Evolutionary conservation across 805 yeast genomes (phyloP), one percentile per base, ranked within the genome.

Genomic region (Sungouiozyma intestinalis): DNA sequence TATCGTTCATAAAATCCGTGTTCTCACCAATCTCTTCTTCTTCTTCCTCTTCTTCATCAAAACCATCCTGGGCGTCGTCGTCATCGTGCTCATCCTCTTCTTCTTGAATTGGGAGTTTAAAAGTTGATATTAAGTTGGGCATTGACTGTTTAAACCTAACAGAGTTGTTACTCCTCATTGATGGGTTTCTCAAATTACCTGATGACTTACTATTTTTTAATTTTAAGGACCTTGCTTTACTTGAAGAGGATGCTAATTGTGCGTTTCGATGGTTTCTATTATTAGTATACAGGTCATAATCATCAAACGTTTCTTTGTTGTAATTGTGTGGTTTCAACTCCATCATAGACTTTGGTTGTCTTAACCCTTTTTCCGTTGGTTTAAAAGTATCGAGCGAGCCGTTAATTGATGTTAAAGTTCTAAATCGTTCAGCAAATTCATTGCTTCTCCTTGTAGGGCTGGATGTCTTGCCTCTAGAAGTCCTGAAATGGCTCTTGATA

Each of bases 261-360:
- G 29, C 11, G 29, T 32, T 16, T 9, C n/a, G 3, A 11, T 13
- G 14, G 15, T 24, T 35, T 6, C 21, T 20, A 16, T 27, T 34
- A 13, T 19, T 35, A 7, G 27, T 24, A 15, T 15, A 29, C 19
- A 19, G 9, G 9, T 16, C 41, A 19, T n/a, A 18, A 15, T 19
- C 11, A 20, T 39, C 18, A 35, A 20, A 19, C 36, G 31, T 37
- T 31, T 24, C 6, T 17, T 24, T 21, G 18, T n/a, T 27, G 33
- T 32, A 32, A 7, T 16, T 16, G 38, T 40, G 20, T 35, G 38
- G 18, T 35, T 58, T 53, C 33, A 61, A 42, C 19, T 60, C 55
- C 50, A 55, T 45, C 63, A 60, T 59, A 0, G 65, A 60, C 33
- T 54, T 52, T 2, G 61, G 63, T 36, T 60, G 62, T 37, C 53